phyloP scores from a whole-genome alignment of 78 protist species.

The Dictyostelium intermedium region DNA sequence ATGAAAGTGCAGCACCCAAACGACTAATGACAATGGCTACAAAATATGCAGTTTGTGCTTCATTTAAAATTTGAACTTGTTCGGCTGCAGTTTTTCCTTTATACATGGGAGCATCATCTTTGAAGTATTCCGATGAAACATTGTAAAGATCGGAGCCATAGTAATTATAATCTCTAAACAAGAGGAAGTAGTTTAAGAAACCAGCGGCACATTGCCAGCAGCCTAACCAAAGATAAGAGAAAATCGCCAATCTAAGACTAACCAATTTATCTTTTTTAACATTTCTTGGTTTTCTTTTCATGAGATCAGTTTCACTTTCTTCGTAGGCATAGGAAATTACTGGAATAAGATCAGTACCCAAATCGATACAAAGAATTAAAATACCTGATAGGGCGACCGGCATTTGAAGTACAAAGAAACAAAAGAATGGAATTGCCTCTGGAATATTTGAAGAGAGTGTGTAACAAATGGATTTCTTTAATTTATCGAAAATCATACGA shows the following conservation, averaged over 20 bases:
- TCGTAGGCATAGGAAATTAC: constrained; percentile 96
- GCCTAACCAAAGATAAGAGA: constrained; percentile 90
- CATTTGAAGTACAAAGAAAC: constrained; percentile 85
- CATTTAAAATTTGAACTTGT: constrained; percentile 16
- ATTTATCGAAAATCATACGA: constrained; percentile 95
- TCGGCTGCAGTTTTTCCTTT: not conserved
- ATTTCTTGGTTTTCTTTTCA: constrained; percentile 94
- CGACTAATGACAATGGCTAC: constrained; percentile 86
- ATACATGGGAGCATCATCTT: not conserved
- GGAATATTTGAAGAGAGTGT: constrained; percentile 94
- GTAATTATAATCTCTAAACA: constrained; percentile 77
- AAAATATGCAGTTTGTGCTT: constrained; percentile 91
- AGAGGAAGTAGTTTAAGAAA: constrained; percentile 76
- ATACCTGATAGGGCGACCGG: constrained; percentile 93
- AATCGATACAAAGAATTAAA: constrained; percentile 92
- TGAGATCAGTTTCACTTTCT: constrained; percentile 91
- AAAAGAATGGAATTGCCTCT: constrained; percentile 94
- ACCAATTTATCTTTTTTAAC: constrained; percentile 88
- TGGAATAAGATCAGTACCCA: constrained; percentile 97
- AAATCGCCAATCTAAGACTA: constrained; percentile 66
- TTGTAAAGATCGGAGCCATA: constrained; percentile 19
- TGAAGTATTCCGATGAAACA: constrained; percentile 4
- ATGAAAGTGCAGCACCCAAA: constrained; percentile 90
- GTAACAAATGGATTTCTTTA: constrained; percentile 96
- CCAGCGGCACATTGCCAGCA: constrained; percentile 89